Base-by-base conservation (phyloP, 257 asterid species). In the Nicotiana undulata region DNA sequence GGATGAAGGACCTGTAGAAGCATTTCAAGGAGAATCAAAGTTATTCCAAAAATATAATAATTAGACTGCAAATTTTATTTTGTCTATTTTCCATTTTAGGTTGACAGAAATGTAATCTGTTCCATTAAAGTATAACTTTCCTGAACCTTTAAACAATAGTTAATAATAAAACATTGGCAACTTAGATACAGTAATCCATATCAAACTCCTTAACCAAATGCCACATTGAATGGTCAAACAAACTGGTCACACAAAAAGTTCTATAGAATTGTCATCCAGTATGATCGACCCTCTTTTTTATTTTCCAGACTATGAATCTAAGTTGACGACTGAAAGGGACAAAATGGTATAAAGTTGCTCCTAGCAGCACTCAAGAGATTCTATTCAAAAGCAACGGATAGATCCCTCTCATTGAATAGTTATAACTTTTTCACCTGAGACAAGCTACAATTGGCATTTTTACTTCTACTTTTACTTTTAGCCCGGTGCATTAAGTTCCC, bases 1-100 rank as follows among this genome's bases (percentile, higher is more conserved):
- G 98, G 98, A 88, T 94, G 98, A 81, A 93, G 93, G 84, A 92
- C 96, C 97, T 93, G 88, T 75, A 78, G 70, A 75, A 85, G 55
- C 80, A 81, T 4, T 9, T 7, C 34, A 7, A 12, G 59, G 31
- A 0, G 59, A 34, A 13, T 55, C 37, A 46, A 13, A 46, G 18
- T 22, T 22, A 22, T 72, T 18, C 77, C 24, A 72, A 72, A 72
- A 72, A 72, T 5, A 40, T 53, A 20, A 1, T 68, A 20, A 0
- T 40, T 70, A 46, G 16, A 44, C 77, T 72, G 58, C 37, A 18
- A 13, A 72, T 46, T 70, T 22, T 67, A 63, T 60, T n/a, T 63
- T 29, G 13, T 24, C 76, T 3, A 9, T 32, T 31, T 44, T 60
- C 29, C 81, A 31, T 40, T 44, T 31, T 46, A 31, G 24, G 53